phyloP scores from a whole-genome alignment of 257 asterid genomes.

The Ocimum tenuiflorum region DNA sequence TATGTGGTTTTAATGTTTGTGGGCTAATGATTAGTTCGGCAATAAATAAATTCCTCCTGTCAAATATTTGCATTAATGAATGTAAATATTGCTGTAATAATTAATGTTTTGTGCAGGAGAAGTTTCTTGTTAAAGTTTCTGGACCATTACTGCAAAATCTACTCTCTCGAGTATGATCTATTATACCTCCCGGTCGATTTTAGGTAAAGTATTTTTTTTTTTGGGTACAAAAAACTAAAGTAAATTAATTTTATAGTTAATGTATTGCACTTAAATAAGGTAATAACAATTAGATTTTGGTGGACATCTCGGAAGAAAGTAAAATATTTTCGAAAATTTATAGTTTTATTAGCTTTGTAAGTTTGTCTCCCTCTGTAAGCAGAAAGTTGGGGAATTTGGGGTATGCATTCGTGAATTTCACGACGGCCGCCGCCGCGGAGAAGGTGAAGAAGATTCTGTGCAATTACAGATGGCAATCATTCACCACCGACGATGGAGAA shows the following conservation, averaged over 20 bases:
- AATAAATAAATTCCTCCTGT: slow-evolving; percentile 9
- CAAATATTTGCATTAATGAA: not conserved
- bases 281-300: too few relatives aligned
- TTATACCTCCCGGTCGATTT: slow-evolving; percentile 55
- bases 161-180: slow-evolving; percentile 46
- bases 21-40: not conserved
- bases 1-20: too few relatives aligned
- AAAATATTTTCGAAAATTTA: too few relatives aligned
- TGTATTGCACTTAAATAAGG: too few relatives aligned
- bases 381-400: slow-evolving; percentile 32
- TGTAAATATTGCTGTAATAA: not conserved
- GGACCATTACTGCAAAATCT: slow-evolving; percentile 24
- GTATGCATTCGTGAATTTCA: slow-evolving; percentile 49
- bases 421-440: slow-evolving; percentile 21
- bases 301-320: too few relatives aligned
- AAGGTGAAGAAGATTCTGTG: slow-evolving; percentile 18
- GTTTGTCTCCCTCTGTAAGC: not conserved
- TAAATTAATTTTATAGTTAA: too few relatives aligned
- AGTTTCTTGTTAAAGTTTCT: slow-evolving; percentile 33
- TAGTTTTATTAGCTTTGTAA: too few relatives aligned
- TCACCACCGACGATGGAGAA: not conserved
- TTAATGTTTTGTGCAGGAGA: slow-evolving; percentile 24
- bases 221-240: too few relatives aligned
- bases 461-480: slow-evolving; percentile 25
- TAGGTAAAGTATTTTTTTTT: slow-evolving; percentile 18